Evolutionary conservation across 2,329 filamentous ascomycete species (phyloP).

Genomic region (Colletotrichum sp.): DNA sequence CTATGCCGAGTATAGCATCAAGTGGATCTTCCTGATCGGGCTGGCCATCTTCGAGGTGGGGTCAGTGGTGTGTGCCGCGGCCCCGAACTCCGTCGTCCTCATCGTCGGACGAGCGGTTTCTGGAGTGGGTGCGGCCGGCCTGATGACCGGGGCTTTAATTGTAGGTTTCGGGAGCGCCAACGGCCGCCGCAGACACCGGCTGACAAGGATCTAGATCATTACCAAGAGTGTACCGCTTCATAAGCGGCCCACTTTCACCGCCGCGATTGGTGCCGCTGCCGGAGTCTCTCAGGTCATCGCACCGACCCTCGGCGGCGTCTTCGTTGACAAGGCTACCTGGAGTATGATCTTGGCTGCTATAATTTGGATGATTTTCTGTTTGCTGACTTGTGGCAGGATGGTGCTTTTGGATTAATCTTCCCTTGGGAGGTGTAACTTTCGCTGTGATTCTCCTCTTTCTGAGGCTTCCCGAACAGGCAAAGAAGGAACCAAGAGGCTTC

Average conservation of each 20-base stretch:
- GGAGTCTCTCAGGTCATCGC: constrained; percentile 57
- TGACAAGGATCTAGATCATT: constrained; percentile 46
- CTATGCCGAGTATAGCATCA: constrained; percentile 58
- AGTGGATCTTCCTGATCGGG: constrained; percentile 34
- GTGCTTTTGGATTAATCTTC: constrained; percentile 53
- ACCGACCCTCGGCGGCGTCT: constrained; percentile 53
- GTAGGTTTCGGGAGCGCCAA: neutral
- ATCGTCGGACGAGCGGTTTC: constrained; percentile 46
- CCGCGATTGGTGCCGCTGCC: constrained; percentile 59
- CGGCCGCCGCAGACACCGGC: too few species aligned
- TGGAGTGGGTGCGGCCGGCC: constrained; percentile 35
- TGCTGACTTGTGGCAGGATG: constrained; percentile 29
- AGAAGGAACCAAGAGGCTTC: constrained; percentile 30
- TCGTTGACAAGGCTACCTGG: constrained; percentile 54
- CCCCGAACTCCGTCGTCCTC: constrained; percentile 38
- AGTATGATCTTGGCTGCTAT: constrained; percentile 24
- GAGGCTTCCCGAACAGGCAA: constrained; percentile 35
- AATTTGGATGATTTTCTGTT: neutral
- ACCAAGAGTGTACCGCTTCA: constrained; percentile 53
- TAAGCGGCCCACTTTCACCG: constrained; percentile 58
- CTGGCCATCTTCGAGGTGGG: constrained; percentile 50
- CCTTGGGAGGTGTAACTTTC: constrained; percentile 50
- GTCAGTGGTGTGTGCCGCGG: constrained; percentile 46
- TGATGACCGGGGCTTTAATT: constrained; percentile 24
- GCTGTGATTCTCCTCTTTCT: constrained; percentile 44